These are phyloP conservation scores for Pythium monospermum DNA, from an alignment of 352 stramenopile genomes.

Conservation along the genomic window DNA sequence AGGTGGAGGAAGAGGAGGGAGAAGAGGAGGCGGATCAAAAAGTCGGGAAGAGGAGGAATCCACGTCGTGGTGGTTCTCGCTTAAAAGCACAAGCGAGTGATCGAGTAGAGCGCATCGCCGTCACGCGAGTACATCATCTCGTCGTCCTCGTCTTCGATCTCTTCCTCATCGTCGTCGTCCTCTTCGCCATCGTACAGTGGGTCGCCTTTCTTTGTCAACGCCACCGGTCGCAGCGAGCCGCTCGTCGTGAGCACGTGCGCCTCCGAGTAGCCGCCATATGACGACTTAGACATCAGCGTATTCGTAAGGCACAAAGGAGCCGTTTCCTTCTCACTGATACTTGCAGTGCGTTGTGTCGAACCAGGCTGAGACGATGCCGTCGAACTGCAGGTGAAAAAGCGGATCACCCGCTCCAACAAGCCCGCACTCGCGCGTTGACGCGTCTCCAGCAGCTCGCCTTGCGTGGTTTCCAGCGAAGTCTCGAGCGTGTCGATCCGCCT, in stretches of 20 bases:
- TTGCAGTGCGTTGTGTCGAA: slow-evolving; percentile 29
- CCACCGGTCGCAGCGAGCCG: slow-evolving; percentile 13
- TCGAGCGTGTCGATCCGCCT: slow-evolving; percentile 59
- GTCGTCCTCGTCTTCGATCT: slow-evolving; percentile 12
- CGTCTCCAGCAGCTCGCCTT: slow-evolving; percentile 47
- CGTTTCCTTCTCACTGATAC: slow-evolving; percentile 15
- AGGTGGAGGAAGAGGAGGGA: too few species aligned
- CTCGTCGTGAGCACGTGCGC: slow-evolving; percentile 15
- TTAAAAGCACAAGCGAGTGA: slow-evolving; percentile 23
- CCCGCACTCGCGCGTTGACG: slow-evolving; percentile 31
- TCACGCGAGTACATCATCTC: slow-evolving; percentile 12
- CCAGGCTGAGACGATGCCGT: slow-evolving; percentile 26
- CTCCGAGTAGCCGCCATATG: slow-evolving; percentile 17
- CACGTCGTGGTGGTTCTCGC: neutral
- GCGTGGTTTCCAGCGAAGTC: slow-evolving; percentile 38
- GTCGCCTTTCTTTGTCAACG: slow-evolving; percentile 7
- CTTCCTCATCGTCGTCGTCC: slow-evolving; percentile 11
- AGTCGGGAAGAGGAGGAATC: too few species aligned
- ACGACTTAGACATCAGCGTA: slow-evolving; percentile 24
- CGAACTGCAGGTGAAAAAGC: slow-evolving; percentile 83
- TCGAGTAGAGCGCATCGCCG: slow-evolving; percentile 18
- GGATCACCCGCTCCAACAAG: slow-evolving; percentile 67
- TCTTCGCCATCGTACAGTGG: neutral
- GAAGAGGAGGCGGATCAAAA: too few species aligned
- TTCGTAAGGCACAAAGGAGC: too few species aligned